A percentile compares a stretch with the other conserved stretches of the same genome.
Evolutionary conservation across 805 yeast genomes (phyloP).

Genomic region (Naumovozyma castellii): DNA sequence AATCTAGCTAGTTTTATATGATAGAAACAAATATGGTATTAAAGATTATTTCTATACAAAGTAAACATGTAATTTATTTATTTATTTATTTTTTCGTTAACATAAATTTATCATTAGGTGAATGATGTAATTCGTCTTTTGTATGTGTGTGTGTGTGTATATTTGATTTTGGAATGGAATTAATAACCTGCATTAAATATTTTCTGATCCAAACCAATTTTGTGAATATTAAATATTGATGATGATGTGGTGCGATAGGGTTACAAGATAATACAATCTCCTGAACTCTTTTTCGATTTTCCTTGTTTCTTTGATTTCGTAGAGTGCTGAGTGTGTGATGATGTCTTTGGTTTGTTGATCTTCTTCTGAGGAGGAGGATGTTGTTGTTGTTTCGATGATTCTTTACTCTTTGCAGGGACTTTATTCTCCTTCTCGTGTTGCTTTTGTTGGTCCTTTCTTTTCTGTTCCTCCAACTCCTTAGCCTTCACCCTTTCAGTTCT

Average conservation of each 20-base stretch:
- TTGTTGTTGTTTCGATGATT: too few relatives aligned
- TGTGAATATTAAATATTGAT: not conserved
- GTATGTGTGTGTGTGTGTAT: too few relatives aligned
- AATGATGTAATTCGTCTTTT: too few relatives aligned
- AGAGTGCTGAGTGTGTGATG: too few relatives aligned
- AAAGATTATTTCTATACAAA: too few relatives aligned
- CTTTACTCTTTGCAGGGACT: not conserved
- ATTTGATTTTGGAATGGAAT: too few relatives aligned
- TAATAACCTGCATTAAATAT: not conserved
- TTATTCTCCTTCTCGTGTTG: not conserved
- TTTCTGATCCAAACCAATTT: not conserved
- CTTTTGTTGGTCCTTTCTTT: not conserved
- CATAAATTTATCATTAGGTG: not conserved
- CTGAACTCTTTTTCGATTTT: not conserved
- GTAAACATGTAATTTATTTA: too few relatives aligned
- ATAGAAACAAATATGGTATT: too few relatives aligned
- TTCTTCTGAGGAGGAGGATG: too few relatives aligned
- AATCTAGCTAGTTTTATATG: not conserved
- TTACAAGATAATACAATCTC: not conserved
- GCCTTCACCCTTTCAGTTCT: constrained; percentile 16
- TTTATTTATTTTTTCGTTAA: not conserved
- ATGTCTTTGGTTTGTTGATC: too few relatives aligned
- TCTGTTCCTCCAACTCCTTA: not conserved
- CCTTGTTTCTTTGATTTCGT: not conserved
- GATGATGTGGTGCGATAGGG: not conserved